A percentile compares a stretch with the other conserved stretches of the same genome.
phyloP scores from a whole-genome alignment of 2,329 filamentous ascomycete genomes.

The Pseudogymnoascus sp. region DNA sequence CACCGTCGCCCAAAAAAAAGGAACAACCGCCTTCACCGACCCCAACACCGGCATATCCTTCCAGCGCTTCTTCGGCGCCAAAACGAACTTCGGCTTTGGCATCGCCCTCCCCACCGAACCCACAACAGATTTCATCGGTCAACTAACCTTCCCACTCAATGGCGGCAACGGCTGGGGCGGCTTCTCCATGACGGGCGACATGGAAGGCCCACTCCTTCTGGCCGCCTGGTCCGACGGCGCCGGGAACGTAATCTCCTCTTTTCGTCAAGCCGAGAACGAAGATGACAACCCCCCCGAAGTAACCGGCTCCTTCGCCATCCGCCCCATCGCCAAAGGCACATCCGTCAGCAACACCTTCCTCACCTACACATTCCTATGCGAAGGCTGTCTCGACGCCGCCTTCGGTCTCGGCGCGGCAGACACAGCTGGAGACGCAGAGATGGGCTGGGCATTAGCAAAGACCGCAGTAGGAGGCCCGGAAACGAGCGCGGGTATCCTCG shows the following conservation, averaged over 20 bases:
- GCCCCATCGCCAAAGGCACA: constrained; percentile 36
- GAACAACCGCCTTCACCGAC: constrained; percentile 27
- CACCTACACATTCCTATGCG: constrained; percentile 41
- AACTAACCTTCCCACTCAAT: constrained; percentile 36
- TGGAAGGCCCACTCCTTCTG: constrained; percentile 40
- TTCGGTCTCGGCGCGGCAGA: constrained; percentile 26
- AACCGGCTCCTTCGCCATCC: constrained; percentile 34
- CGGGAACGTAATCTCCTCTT: constrained; percentile 34
- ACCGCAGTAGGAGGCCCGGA: constrained; percentile 20
- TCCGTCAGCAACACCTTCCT: constrained; percentile 37
- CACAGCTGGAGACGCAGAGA: constrained; percentile 24
- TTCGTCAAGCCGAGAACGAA: constrained; percentile 38
- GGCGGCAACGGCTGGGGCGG: constrained; percentile 40
- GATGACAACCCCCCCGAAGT: constrained; percentile 37
- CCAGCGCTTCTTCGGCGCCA: constrained; percentile 34
- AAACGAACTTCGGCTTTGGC: constrained; percentile 35
- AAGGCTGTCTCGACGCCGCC: constrained; percentile 28
- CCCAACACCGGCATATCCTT: constrained; percentile 30
- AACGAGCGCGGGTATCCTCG: constrained; percentile 22
- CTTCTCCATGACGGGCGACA: constrained; percentile 37
- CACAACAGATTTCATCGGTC: constrained; percentile 39
- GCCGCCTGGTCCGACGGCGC: constrained; percentile 38
- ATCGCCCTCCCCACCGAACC: constrained; percentile 37
- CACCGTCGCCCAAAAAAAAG: not conserved
- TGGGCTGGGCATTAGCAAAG: constrained; percentile 33